Percentiles rank a stretch among this genome's conserved stretches.
These are phyloP conservation scores for Trichoderma aggressivum DNA, from an alignment of 2,329 filamentous ascomycete genomes.

Conservation along the genomic window DNA sequence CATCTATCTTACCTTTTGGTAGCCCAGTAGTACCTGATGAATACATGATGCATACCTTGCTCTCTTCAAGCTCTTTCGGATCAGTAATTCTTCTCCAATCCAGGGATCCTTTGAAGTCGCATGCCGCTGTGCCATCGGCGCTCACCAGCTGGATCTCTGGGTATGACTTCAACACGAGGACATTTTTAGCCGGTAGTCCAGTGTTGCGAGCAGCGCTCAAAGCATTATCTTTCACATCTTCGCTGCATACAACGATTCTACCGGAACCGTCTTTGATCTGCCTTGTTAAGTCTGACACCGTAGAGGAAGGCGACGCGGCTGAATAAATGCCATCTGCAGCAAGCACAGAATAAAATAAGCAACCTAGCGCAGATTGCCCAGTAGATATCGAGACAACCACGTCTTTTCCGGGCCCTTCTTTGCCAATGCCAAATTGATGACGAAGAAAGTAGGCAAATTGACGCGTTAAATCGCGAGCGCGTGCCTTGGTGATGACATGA, in stretches of 20 bases:
- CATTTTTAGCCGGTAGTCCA: conserved; percentile 42
- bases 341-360: conserved; percentile 54
- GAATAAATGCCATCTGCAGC: conserved; percentile 59
- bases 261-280: conserved; percentile 40
- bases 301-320: conserved; percentile 49
- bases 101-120: conserved; percentile 36
- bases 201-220: conserved; percentile 47
- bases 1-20: conserved; percentile 38
- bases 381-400: conserved; percentile 55
- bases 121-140: conserved; percentile 25
- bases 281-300: conserved; percentile 48
- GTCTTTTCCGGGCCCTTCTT: conserved; percentile 45
- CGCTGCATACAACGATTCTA: conserved; percentile 44
- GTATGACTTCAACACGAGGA: conserved; percentile 49
- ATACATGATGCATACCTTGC: conserved; percentile 43
- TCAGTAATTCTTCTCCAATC: conserved; percentile 55
- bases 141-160: conserved; percentile 29
- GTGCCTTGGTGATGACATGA: conserved; percentile 51
- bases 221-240: conserved; percentile 45
- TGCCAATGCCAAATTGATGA: conserved; percentile 49
- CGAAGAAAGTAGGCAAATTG: conserved; percentile 55
- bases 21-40: conserved; percentile 49
- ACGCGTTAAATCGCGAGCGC: conserved; percentile 46
- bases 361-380: conserved; percentile 53
- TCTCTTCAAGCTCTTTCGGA: conserved; percentile 39